Evolutionary conservation across 345 rosid species (phyloP).

Genomic region (Cardamine occulta): DNA sequence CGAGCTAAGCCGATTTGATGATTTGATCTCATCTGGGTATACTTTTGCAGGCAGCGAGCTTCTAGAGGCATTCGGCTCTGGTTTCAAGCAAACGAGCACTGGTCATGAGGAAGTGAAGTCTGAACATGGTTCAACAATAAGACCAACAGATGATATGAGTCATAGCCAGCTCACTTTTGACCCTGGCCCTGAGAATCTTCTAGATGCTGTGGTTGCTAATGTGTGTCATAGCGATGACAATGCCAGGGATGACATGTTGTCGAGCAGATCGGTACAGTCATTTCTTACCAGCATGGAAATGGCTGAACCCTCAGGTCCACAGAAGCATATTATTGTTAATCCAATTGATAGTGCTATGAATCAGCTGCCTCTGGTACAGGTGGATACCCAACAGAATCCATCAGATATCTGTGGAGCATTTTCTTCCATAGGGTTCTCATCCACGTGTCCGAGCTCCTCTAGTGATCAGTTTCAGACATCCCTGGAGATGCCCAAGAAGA

Average conservation of each 20-base stretch:
- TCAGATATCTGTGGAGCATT: conserved; percentile 66
- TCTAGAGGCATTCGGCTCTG: conserved; percentile 83
- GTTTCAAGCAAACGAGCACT: conserved; percentile 51
- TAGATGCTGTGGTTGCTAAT: conserved; percentile 88
- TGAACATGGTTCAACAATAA: conserved; percentile 49
- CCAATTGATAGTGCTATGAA: conserved; percentile 57
- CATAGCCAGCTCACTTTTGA: conserved; percentile 64
- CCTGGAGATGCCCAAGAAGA: no score
- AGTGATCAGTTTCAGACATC: no score
- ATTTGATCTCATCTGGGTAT: conserved; percentile 50
- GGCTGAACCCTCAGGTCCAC: conserved; percentile 56
- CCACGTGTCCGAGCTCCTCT: no score
- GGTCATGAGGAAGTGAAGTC: conserved; percentile 53
- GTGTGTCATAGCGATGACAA: conserved; percentile 58
- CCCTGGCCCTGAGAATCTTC: conserved; percentile 71
- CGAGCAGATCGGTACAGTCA: conserved; percentile 59
- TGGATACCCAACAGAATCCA: conserved; percentile 52
- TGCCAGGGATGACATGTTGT: conserved; percentile 56
- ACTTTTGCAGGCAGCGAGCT: conserved; percentile 75
- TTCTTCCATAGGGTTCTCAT: no score
- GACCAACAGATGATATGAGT: conserved; percentile 58
- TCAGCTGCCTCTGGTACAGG: conserved; percentile 50
- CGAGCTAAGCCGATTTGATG: conserved; percentile 46
- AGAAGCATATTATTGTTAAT: conserved; percentile 42
- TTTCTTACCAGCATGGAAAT: conserved; percentile 53